Percentiles rank a stretch among this genome's conserved stretches.
Evolutionary conservation across 139 green algal species (phyloP).

Genomic region (Chlamydomonas urium): DNA sequence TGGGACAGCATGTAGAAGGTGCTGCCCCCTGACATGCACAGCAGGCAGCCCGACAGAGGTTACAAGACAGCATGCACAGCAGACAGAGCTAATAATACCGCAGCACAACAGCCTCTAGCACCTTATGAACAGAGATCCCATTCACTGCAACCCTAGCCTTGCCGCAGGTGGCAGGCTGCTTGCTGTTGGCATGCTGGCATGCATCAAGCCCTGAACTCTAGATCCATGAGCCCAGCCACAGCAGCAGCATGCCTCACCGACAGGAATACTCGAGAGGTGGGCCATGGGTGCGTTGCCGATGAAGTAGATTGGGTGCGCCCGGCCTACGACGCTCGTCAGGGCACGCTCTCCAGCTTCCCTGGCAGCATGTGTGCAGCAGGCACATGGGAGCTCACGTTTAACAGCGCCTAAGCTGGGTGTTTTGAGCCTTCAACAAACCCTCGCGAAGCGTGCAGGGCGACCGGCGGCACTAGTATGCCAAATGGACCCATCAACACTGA

Average conservation of each 20-base stretch:
- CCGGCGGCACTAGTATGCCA: neutral
- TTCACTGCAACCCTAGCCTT: neutral
- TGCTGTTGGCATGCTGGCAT: no score
- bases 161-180: no score
- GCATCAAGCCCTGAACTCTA: no score
- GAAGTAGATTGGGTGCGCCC: slow-evolving; percentile 29
- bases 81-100: neutral
- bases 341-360: slow-evolving; percentile 33
- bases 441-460: neutral
- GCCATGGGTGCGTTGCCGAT: slow-evolving; percentile 38
- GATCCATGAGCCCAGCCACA: neutral
- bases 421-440: neutral
- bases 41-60: neutral
- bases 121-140: neutral
- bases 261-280: slow-evolving; percentile 13
- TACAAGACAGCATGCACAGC: no score
- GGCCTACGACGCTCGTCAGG: slow-evolving; percentile 15
- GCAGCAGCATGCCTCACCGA: neutral
- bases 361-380: neutral
- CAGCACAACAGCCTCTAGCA: neutral
- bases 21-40: neutral
- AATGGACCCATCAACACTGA: neutral
- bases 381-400: neutral
- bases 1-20: slow-evolving; percentile 42
- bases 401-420: neutral